Percentiles rank a stretch among this genome's conserved stretches.
Conservation (phyloP, 2,329 filamentous ascomycete species). For the Fusarium brachygibbosum region DNA sequence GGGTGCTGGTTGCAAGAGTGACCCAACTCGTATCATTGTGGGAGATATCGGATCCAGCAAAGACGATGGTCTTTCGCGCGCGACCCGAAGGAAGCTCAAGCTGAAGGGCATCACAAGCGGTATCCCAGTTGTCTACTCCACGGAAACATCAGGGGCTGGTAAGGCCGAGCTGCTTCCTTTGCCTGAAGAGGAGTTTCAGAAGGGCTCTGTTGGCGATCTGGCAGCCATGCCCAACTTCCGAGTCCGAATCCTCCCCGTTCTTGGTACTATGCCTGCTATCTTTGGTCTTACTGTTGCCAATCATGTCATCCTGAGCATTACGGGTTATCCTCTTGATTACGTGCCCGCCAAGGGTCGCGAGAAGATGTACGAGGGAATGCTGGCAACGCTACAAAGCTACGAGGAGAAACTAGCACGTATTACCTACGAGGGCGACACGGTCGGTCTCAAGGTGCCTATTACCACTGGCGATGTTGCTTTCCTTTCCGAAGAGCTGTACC, state of each 20-base stretch:
- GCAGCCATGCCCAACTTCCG: conserved; percentile 93
- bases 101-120: conserved; percentile 82
- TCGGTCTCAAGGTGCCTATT: conserved; percentile 84
- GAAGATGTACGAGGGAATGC: conserved; percentile 90
- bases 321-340: conserved; percentile 89
- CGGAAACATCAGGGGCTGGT: conserved; percentile 88
- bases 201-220: conserved; percentile 87
- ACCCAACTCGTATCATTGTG: conserved; percentile 85
- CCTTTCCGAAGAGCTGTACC: conserved; percentile 89
- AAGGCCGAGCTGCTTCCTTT: conserved; percentile 92
- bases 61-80: conserved; percentile 89
- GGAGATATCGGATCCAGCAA: conserved; percentile 91
- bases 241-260: conserved; percentile 91
- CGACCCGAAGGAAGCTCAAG: conserved; percentile 84
- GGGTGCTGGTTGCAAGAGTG: conserved; percentile 95
- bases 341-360: conserved; percentile 84
- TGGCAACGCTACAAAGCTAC: conserved; percentile 79
- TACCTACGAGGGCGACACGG: conserved; percentile 51
- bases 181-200: conserved; percentile 86
- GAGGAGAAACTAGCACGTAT: conserved; percentile 80
- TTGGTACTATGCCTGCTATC: conserved; percentile 97
- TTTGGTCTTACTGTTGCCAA: conserved; percentile 95
- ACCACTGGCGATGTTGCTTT: conserved; percentile 87
- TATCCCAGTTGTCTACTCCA: conserved; percentile 93
- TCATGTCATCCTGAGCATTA: conserved; percentile 86